Percentiles rank a stretch among this genome's conserved stretches.
Evolutionary conservation across 2,329 filamentous ascomycete species (phyloP).

Genomic region (Phyllosticta paracitricarpa): DNA sequence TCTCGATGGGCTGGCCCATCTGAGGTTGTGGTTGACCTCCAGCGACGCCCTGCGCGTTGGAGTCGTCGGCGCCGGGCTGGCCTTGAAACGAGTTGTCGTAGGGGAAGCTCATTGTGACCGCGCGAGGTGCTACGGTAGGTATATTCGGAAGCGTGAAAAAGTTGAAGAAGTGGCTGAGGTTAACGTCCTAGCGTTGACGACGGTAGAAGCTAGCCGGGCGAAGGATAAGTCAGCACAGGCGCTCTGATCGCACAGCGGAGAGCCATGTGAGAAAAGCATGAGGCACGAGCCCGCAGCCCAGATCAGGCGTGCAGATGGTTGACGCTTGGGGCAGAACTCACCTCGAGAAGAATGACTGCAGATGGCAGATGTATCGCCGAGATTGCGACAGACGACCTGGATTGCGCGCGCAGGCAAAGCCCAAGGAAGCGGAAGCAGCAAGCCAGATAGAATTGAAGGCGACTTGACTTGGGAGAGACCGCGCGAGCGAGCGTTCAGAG

Average conservation of each 20-base stretch:
- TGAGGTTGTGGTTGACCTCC: constrained; percentile 35
- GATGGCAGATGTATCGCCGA: constrained; percentile 4
- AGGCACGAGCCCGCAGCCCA: neutral
- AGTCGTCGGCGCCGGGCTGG: constrained; percentile 42
- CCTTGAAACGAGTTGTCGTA: constrained; percentile 55
- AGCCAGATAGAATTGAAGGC: constrained; percentile 16
- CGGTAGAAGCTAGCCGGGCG: constrained; percentile 8
- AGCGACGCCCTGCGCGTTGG: constrained; percentile 43
- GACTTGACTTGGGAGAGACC: constrained; percentile 18
- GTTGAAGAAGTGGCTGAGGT: constrained; percentile 7
- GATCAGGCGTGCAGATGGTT: neutral
- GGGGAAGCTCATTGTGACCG: constrained; percentile 52
- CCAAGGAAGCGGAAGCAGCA: constrained; percentile 8
- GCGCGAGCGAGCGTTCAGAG: constrained; percentile 12
- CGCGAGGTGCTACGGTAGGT: constrained; percentile 1
- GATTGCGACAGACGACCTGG: constrained; percentile 2
- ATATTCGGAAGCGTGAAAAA: constrained; percentile 9
- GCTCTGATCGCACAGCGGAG: constrained; percentile 8
- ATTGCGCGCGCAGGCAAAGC: constrained; percentile 17
- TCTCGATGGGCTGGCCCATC: constrained; percentile 49
- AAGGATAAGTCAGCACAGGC: constrained; percentile 8
- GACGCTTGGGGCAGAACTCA: constrained; percentile 12
- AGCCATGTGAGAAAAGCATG: constrained; percentile 1
- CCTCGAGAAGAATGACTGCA: constrained; percentile 1
- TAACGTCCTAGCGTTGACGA: constrained; percentile 10